Evolutionary conservation across 345 rosid genomes (phyloP).

Genomic region (Syzygium aqueum): DNA sequence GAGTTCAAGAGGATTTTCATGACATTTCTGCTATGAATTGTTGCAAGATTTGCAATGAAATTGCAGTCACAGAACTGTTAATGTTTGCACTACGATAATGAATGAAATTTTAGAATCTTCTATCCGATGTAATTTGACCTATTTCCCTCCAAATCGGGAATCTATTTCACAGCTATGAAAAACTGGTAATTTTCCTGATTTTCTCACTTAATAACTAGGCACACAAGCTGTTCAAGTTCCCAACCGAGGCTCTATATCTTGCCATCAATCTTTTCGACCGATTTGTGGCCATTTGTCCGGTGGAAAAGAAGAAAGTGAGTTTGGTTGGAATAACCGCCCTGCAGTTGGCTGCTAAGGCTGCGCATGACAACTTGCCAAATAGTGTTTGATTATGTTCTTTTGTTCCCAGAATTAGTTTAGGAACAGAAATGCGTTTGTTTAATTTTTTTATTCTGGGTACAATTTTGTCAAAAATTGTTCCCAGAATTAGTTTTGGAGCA

Average conservation of each 20-base stretch:
- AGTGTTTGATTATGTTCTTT: too few species aligned
- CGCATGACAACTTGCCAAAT: too few species aligned
- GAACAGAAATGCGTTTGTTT: too few species aligned
- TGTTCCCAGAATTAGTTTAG: too few species aligned
- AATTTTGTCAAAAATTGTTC: too few species aligned
- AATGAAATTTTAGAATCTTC: not conserved
- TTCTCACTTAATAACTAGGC: not conserved
- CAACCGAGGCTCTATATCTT: not conserved
- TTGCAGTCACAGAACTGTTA: not conserved
- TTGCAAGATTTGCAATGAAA: not conserved
- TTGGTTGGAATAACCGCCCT: not conserved
- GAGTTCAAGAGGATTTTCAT: not conserved
- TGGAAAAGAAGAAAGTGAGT: not conserved
- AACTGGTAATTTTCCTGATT: not conserved
- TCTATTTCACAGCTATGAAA: not conserved
- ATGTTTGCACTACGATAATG: not conserved
- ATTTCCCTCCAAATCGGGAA: too few species aligned
- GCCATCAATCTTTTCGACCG: not conserved
- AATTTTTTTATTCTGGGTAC: too few species aligned
- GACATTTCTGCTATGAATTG: not conserved
- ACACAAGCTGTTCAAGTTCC: not conserved
- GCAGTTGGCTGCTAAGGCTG: not conserved
- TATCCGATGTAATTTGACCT: too few species aligned
- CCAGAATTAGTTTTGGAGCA: too few species aligned
- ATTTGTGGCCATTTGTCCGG: not conserved